Base-by-base conservation (phyloP, 2,329 filamentous ascomycete species). In the Nemania diffusa region DNA sequence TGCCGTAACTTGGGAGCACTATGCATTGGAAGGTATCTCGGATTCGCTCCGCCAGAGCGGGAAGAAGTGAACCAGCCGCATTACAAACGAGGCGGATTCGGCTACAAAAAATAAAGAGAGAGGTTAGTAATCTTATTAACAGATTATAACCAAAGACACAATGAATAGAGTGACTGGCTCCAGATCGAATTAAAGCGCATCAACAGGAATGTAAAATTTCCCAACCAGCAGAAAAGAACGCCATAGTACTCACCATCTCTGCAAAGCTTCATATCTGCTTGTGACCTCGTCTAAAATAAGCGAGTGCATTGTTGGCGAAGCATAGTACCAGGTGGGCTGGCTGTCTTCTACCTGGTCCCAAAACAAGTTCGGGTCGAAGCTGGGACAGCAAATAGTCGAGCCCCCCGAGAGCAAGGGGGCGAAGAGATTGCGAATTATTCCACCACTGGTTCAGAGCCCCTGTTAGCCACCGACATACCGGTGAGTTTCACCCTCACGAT, bases 1-100 rank as follows among this genome's bases (percentile, higher is more conserved):
- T 87, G 20, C 85, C 86, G 70, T 88, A 88, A 69, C 84, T 87
- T 2, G 85, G 85, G 20, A 88, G 78, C 2, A 88, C 82, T 2
- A 79, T 80, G 63, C 84, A 85, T 11, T 80, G 76, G 74, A 88
- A 88, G 0, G 81, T 84, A 64, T 85, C 81, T 17, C 80, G 79
- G 9, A 88, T 78, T 59, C 82, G 82, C 29, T 76, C 73, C 0
- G 85, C 85, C 44, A 87, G 75, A 1, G 84, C 82, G 1, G 85
- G 85, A 2, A 87, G 78, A 2, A 87, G 78, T 26, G 82, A 84
- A 50, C 84, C 85, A 32, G 85, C 85, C 9, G 85, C 85, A 71
- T 87, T 87, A 75, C 85, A 87, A 24, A 84, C 83, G n/a, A 87
- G 78, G 51, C 83, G 76, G 53, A 88, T 85, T 15, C 76, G 78